These are phyloP conservation scores for Alternaria brassicae DNA, from an alignment of 2,329 filamentous ascomycete genomes.

Conservation along the genomic window DNA sequence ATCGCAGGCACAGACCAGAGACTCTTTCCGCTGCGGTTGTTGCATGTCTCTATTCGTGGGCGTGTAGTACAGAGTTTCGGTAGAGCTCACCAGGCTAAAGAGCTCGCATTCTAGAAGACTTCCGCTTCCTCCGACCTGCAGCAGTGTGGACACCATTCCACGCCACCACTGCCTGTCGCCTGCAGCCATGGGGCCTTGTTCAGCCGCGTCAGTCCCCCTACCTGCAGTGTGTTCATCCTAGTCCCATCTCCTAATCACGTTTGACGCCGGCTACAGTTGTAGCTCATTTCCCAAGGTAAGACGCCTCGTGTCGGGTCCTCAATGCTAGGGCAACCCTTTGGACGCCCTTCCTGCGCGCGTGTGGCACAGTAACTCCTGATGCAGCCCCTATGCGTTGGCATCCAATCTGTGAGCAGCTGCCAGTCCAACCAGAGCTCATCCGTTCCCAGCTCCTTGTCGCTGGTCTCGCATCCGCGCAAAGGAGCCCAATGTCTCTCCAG, in stretches of 20 bases:
- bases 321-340: not conserved
- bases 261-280: not conserved
- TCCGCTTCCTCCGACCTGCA: slow-evolving; percentile 14
- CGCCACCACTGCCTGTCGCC: slow-evolving; percentile 6
- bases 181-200: slow-evolving; percentile 11
- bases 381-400: slow-evolving; percentile 4
- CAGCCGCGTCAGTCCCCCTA: slow-evolving; percentile 3
- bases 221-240: not conserved
- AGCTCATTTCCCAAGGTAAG: not conserved
- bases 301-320: slow-evolving; percentile 3
- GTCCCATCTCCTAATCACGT: not conserved
- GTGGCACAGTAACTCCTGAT: slow-evolving; percentile 11
- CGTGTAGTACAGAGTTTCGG: slow-evolving; percentile 11
- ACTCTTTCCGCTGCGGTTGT: not conserved
- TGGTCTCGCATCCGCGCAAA: not conserved
- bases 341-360: not conserved
- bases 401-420: not conserved
- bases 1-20: slow-evolving; percentile 6
- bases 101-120: slow-evolving; percentile 23
- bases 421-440: not conserved
- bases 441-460: not conserved
- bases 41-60: slow-evolving; percentile 1
- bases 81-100: slow-evolving; percentile 7
- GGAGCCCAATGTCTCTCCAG: not conserved
- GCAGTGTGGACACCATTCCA: slow-evolving; percentile 6